Conservation (phyloP, 2,329 filamentous ascomycete genomes). For the Berkeleyomyces rouxiae region DNA sequence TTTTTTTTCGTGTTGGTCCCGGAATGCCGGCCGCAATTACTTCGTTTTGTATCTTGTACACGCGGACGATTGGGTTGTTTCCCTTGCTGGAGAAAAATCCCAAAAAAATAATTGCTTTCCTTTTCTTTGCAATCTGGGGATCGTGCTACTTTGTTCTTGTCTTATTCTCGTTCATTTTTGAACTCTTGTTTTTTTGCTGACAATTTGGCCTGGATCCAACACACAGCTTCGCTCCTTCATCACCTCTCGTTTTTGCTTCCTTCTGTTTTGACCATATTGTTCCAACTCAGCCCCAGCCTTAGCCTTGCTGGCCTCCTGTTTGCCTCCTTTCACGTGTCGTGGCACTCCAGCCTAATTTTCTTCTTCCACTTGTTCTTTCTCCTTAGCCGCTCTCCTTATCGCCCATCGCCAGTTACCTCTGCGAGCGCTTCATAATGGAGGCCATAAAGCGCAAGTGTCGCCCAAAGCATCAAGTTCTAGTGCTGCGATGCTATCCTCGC, state of each 20-base stretch:
- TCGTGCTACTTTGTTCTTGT: neutral
- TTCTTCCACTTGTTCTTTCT: neutral
- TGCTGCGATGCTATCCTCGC: conserved; percentile 90
- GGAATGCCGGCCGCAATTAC: neutral
- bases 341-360: neutral
- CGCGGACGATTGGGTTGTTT: neutral
- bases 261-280: neutral
- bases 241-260: neutral
- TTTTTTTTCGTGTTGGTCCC: neutral
- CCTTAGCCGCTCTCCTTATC: neutral
- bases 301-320: neutral
- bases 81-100: neutral
- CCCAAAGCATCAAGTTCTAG: conserved; percentile 90
- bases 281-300: neutral
- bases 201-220: neutral
- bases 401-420: conserved; percentile 9
- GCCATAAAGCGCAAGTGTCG: conserved; percentile 53
- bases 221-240: neutral
- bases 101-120: neutral
- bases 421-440: conserved; percentile 35
- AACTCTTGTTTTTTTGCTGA: neutral
- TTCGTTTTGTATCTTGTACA: neutral
- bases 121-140: neutral
- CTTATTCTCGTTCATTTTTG: neutral
- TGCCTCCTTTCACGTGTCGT: neutral